Evolutionary conservation across 345 rosid species (phyloP).

Genomic region (Luvunga scandens): DNA sequence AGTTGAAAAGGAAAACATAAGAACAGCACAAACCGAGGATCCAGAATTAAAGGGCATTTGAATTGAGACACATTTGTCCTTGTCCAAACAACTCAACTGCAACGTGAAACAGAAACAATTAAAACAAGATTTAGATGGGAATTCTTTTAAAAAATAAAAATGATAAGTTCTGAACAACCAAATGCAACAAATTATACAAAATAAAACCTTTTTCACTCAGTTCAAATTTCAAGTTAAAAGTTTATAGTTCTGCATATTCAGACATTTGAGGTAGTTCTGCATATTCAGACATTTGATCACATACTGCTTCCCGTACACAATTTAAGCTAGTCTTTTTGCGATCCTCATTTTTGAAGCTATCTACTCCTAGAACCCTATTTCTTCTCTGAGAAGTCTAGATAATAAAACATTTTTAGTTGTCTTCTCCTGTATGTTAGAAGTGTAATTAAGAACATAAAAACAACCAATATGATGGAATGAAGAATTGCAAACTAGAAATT

Average conservation of each 20-base stretch:
- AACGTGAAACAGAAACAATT: slow-evolving; percentile 21
- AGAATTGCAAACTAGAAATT: not conserved
- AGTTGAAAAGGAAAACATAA: slow-evolving; percentile 15
- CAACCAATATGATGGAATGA: not conserved
- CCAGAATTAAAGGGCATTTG: slow-evolving; percentile 63
- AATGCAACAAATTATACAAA: not conserved
- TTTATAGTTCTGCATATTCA: not conserved
- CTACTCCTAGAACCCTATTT: not conserved
- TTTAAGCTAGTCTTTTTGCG: not conserved
- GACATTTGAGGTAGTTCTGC: not conserved
- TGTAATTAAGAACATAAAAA: not conserved
- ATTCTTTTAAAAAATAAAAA: not conserved
- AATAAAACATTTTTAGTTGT: not conserved
- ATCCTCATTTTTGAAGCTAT: not conserved
- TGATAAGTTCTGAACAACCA: not conserved
- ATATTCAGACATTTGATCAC: not conserved
- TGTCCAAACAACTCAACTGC: slow-evolving; percentile 63
- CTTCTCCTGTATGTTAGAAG: not conserved
- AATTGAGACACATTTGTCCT: slow-evolving; percentile 67
- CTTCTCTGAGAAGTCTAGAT: not conserved
- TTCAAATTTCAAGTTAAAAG: not conserved
- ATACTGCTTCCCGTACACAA: not conserved
- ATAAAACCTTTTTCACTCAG: not conserved
- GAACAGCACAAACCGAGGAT: slow-evolving; percentile 47
- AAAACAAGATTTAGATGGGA: not conserved